A percentile compares a stretch with the other conserved stretches of the same genome.
These are phyloP conservation scores for Tillandsia fasciculata DNA, from an alignment of 176 grass and related monocot species.

Conservation along the genomic window DNA sequence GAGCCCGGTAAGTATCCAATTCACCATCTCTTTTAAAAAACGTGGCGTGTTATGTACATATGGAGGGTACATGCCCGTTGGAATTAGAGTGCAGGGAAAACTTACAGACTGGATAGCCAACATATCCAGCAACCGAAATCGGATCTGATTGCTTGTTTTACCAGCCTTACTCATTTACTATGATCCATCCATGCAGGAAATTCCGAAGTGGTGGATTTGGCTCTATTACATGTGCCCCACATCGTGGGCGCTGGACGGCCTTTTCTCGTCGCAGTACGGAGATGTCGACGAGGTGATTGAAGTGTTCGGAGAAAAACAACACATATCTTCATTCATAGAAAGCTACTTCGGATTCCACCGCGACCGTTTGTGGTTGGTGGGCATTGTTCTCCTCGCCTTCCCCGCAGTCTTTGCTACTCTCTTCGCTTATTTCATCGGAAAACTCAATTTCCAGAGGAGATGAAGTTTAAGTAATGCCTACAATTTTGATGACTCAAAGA, in stretches of 20 bases:
- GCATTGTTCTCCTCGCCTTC: slow-evolving; percentile 29
- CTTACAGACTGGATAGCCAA: not conserved
- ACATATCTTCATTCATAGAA: slow-evolving; percentile 31
- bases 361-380: slow-evolving; percentile 36
- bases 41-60: not conserved
- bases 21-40: not conserved
- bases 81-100: no score
- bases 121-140: not conserved
- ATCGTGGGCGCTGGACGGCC: slow-evolving; percentile 47
- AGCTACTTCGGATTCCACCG: slow-evolving; percentile 57
- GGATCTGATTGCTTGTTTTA: no score
- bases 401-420: slow-evolving; percentile 41
- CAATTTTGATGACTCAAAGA: not conserved
- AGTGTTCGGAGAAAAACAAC: slow-evolving; percentile 47
- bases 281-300: slow-evolving; percentile 22
- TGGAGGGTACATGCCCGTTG: no score
- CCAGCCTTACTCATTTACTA: not conserved
- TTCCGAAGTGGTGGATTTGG: slow-evolving; percentile 89
- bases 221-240: slow-evolving; percentile 48
- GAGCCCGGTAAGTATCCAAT: slow-evolving; percentile 37
- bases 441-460: slow-evolving; percentile 68
- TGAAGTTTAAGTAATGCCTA: slow-evolving; percentile 11
- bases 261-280: slow-evolving; percentile 67
- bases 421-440: slow-evolving; percentile 52
- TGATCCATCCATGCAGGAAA: slow-evolving; percentile 45